Evolutionary conservation across 768 basidiomycete genomes (phyloP).

Genomic region (Cyclocybe aegerita): DNA sequence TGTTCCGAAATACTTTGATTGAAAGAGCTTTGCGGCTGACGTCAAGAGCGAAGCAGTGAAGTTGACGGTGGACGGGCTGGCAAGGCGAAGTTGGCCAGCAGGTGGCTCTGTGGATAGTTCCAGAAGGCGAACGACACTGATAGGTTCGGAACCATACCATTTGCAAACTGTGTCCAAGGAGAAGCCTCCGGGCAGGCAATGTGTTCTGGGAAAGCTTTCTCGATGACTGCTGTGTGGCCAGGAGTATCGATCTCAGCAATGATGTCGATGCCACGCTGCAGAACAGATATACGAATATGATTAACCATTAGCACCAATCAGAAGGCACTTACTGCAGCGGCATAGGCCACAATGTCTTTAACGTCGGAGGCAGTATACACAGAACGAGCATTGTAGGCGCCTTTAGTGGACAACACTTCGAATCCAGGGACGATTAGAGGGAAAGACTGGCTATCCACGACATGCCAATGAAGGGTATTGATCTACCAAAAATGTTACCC

Average conservation of each 20-base stretch:
- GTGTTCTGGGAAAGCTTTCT: constrained; percentile 67
- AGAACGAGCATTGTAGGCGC: constrained; percentile 60
- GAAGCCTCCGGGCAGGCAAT: constrained; percentile 64
- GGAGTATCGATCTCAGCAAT: constrained; percentile 80
- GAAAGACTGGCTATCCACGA: constrained; percentile 81
- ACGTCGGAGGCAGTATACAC: constrained; percentile 61
- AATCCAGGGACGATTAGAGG: constrained; percentile 65
- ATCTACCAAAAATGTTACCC: constrained; percentile 35
- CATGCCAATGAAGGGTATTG: constrained; percentile 84
- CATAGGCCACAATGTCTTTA: constrained; percentile 61
- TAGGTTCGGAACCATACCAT: constrained; percentile 24
- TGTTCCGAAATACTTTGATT: constrained; percentile 64
- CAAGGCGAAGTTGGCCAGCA: constrained; percentile 79
- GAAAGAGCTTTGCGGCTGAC: constrained; percentile 48
- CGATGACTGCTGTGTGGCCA: constrained; percentile 76
- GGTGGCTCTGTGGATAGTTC: constrained; percentile 58
- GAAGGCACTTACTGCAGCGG: constrained; percentile 55
- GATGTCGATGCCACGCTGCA: constrained; percentile 73
- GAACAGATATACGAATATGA: not conserved
- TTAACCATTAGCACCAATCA: not conserved
- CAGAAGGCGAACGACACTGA: not conserved
- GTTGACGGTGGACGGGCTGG: constrained; percentile 52
- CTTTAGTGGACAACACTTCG: constrained; percentile 57
- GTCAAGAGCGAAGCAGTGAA: constrained; percentile 59
- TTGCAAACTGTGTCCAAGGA: constrained; percentile 65